phyloP scores from a whole-genome alignment of 1,284 basidiomycete genomes.

The Irpex sp. region DNA sequence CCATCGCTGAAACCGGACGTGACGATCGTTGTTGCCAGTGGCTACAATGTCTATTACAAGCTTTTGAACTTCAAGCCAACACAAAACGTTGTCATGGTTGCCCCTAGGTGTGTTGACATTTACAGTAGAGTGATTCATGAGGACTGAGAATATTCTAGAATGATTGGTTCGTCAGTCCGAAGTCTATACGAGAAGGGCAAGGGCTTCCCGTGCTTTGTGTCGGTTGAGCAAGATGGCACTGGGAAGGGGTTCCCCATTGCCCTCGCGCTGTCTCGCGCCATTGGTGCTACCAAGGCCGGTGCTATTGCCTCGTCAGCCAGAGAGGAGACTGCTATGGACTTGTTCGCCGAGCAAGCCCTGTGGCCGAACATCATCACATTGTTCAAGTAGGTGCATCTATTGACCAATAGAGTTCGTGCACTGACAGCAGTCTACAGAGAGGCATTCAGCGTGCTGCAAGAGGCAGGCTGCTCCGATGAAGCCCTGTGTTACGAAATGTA shows the following conservation, averaged over 20 bases:
- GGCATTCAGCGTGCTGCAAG: constrained; percentile 58
- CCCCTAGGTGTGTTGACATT: constrained; percentile 42
- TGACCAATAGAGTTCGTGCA: background rate
- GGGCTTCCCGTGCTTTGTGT: constrained; percentile 65
- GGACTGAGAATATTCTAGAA: constrained; percentile 31
- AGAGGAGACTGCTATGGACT: constrained; percentile 67
- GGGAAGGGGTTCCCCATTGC: constrained; percentile 44
- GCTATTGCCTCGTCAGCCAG: constrained; percentile 60
- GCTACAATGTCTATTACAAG: constrained; percentile 64
- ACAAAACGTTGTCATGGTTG: constrained; percentile 68
- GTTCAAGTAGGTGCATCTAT: constrained; percentile 40
- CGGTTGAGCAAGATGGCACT: constrained; percentile 60
- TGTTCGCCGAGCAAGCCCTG: constrained; percentile 62
- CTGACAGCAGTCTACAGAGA: constrained; percentile 34
- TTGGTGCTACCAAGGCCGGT: constrained; percentile 64
- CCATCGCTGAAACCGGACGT: constrained; percentile 47
- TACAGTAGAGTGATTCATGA: background rate
- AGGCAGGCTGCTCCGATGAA: constrained; percentile 65
- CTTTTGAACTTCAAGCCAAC: constrained; percentile 48
- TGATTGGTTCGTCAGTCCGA: constrained; percentile 65
- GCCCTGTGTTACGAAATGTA: constrained; percentile 67
- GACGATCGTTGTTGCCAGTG: constrained; percentile 58
- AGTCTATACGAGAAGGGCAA: constrained; percentile 57
- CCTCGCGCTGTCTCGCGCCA: constrained; percentile 52
- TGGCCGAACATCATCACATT: constrained; percentile 68